Conservation (phyloP, 1,284 basidiomycete species). For the Sphagnurus paluster region DNA sequence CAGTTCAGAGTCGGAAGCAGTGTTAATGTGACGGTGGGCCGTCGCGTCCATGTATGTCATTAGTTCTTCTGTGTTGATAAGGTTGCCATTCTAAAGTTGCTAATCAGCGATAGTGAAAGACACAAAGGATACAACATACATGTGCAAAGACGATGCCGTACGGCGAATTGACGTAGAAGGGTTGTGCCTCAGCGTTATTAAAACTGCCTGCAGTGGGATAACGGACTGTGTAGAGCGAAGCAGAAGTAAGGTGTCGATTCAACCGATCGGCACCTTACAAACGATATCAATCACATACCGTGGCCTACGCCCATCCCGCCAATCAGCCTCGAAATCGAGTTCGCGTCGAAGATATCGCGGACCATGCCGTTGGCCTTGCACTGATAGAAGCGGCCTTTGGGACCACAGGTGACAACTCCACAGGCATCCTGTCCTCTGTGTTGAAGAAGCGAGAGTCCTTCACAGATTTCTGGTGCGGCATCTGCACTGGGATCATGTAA, state of each 20-base stretch:
- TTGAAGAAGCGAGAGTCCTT: slow-evolving; percentile 89
- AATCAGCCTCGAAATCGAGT: slow-evolving; percentile 74
- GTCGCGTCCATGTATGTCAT: slow-evolving; percentile 94
- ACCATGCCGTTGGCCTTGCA: slow-evolving; percentile 99
- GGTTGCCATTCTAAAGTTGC: slow-evolving; percentile 90
- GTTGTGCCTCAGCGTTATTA: slow-evolving; percentile 97
- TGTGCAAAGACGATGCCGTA: slow-evolving; percentile 99
- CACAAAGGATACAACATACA: slow-evolving; percentile 49
- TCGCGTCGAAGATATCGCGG: slow-evolving; percentile 92
- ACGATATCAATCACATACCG: slow-evolving; percentile 63
- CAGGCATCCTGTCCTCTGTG: slow-evolving; percentile 98
- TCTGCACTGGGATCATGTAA: slow-evolving; percentile 76
- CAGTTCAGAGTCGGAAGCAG: slow-evolving; percentile 96
- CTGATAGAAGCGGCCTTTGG: slow-evolving; percentile 94
- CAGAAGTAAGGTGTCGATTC: slow-evolving; percentile 8
- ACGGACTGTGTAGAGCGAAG: slow-evolving; percentile 57
- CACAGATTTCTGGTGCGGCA: slow-evolving; percentile 85
- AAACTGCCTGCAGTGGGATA: slow-evolving; percentile 99
- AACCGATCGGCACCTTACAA: slow-evolving; percentile 12
- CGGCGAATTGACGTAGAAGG: slow-evolving; percentile 99
- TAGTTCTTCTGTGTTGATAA: slow-evolving; percentile 90
- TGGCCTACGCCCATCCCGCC: slow-evolving; percentile 99
- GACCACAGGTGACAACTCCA: slow-evolving; percentile 95
- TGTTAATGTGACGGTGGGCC: slow-evolving; percentile 99
- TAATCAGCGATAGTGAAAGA: slow-evolving; percentile 14